Conservation (phyloP, 768 basidiomycete genomes). For the Crucibulum laeve region DNA sequence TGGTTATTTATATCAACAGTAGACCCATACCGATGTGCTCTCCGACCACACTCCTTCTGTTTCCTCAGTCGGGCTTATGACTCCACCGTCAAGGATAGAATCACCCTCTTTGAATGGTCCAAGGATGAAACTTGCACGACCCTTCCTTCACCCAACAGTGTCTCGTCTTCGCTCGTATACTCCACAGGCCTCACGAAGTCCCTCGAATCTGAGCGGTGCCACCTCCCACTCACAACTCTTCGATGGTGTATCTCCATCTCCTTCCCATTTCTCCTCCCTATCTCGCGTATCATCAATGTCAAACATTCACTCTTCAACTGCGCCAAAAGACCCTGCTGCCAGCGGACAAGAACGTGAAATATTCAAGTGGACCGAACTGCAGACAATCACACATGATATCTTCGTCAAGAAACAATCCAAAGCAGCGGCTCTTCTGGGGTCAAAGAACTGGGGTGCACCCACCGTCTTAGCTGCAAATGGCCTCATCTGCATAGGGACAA, state of each 20-base stretch:
- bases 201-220: slow-evolving; percentile 36
- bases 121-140: slow-evolving; percentile 39
- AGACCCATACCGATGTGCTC: slow-evolving; percentile 29
- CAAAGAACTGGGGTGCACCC: slow-evolving; percentile 57
- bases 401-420: slow-evolving; percentile 53
- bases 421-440: slow-evolving; percentile 57
- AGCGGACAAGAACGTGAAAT: slow-evolving; percentile 43
- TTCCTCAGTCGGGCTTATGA: slow-evolving; percentile 29
- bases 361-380: slow-evolving; percentile 74
- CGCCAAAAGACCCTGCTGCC: slow-evolving; percentile 13
- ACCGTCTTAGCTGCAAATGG: slow-evolving; percentile 85
- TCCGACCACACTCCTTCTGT: slow-evolving; percentile 32
- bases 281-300: slow-evolving; percentile 66
- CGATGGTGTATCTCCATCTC: slow-evolving; percentile 45
- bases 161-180: slow-evolving; percentile 76
- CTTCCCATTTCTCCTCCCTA: slow-evolving; percentile 66
- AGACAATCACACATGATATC: slow-evolving; percentile 52
- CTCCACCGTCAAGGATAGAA: slow-evolving; percentile 32
- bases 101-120: slow-evolving; percentile 28
- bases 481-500: slow-evolving; percentile 85
- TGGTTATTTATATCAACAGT: slow-evolving; percentile 9
- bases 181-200: slow-evolving; percentile 39
- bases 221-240: slow-evolving; percentile 40
- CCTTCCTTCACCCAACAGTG: slow-evolving; percentile 69
- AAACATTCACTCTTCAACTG: slow-evolving; percentile 32